phyloP scores from a whole-genome alignment of 2,329 filamentous ascomycete genomes.

The Stagonosporopsis chrysanthemi region DNA sequence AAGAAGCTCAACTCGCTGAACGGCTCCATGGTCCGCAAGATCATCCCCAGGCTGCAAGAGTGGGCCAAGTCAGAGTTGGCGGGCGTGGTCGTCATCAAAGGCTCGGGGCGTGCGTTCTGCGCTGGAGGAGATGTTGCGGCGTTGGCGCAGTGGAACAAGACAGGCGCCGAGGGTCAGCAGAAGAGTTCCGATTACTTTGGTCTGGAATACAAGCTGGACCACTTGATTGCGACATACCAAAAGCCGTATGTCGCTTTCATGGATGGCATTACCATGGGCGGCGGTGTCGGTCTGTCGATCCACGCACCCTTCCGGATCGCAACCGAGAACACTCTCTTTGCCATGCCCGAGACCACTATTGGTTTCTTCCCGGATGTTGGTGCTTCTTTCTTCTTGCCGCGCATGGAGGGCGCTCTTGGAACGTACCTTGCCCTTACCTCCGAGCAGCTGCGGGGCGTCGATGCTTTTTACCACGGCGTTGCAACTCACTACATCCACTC shows the following conservation, averaged over 20 bases:
- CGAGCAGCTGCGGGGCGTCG: conserved; percentile 79
- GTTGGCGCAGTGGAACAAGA: conserved; percentile 76
- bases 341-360: conserved; percentile 98
- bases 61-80: conserved; percentile 96
- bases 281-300: conserved; percentile 90
- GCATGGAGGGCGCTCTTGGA: conserved; percentile 84
- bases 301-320: conserved; percentile 97
- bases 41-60: conserved; percentile 85
- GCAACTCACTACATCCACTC: conserved; percentile 98
- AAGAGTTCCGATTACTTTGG: conserved; percentile 86
- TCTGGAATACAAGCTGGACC: conserved; percentile 95
- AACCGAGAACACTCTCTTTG: conserved; percentile 92
- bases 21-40: conserved; percentile 94
- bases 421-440: conserved; percentile 95
- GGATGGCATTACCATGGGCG: conserved; percentile 98
- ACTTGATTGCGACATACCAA: conserved; percentile 89
- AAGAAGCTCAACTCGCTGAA: conserved; percentile 91
- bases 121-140: conserved; percentile 89
- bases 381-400: conserved; percentile 92
- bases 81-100: conserved; percentile 91
- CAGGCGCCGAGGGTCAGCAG: conserved; percentile 73
- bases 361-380: conserved; percentile 99
- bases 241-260: conserved; percentile 97
- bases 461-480: conserved; percentile 88
- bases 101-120: conserved; percentile 86